phyloP scores from a whole-genome alignment of 345 rosid species.

The Turnera subulata region DNA sequence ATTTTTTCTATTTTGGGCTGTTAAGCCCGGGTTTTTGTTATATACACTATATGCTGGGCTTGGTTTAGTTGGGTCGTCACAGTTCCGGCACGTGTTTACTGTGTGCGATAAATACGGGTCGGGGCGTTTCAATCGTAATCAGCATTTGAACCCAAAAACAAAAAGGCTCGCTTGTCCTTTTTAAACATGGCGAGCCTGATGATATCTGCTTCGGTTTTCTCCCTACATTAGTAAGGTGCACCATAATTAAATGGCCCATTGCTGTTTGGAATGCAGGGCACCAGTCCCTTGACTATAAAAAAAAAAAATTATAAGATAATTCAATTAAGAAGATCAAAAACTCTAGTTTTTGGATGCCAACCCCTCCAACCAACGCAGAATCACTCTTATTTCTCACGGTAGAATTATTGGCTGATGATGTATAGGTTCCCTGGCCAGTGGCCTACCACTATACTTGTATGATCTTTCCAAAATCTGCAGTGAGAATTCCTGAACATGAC shows the following conservation, averaged over 20 bases:
- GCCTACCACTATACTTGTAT: conserved; percentile 40
- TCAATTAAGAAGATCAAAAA: conserved; percentile 10
- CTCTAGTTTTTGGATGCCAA: conserved; percentile 41
- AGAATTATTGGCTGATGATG: conserved; percentile 37
- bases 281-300: background rate
- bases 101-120: no score
- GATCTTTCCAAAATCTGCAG: conserved; percentile 12
- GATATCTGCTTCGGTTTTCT: background rate
- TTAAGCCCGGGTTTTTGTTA: no score
- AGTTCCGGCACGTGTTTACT: no score
- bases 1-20: no score
- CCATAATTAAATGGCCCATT: no score
- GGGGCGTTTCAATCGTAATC: no score
- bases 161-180: no score
- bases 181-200: background rate
- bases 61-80: no score
- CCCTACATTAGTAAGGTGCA: background rate
- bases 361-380: conserved; percentile 28
- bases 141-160: no score
- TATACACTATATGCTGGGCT: no score
- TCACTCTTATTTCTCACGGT: conserved; percentile 16
- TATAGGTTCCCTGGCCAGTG: conserved; percentile 47
- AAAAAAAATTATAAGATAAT: background rate
- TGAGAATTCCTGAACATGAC: conserved; percentile 3
- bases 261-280: no score